A percentile compares a stretch with the other conserved stretches of the same genome.
Conservation (phyloP, 805 yeast species). For the Zygosaccharomyces bailii region DNA sequence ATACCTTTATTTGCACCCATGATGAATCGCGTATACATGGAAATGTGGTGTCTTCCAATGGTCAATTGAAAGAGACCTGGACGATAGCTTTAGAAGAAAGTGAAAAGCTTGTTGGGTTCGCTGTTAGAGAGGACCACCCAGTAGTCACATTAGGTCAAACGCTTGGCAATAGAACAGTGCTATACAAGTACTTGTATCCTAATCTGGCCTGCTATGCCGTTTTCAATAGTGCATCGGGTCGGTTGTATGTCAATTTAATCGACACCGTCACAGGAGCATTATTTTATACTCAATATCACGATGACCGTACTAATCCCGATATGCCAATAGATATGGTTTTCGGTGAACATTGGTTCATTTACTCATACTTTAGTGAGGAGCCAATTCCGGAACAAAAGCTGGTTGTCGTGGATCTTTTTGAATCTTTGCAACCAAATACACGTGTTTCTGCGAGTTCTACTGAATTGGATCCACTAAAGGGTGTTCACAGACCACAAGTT, state of each 20-base stretch:
- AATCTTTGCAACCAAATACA: slow-evolving; percentile 53
- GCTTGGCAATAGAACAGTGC: slow-evolving; percentile 63
- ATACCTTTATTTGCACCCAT: slow-evolving; percentile 23
- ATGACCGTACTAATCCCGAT: slow-evolving; percentile 41
- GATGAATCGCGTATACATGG: slow-evolving; percentile 25
- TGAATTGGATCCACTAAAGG: slow-evolving; percentile 18
- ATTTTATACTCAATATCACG: slow-evolving; percentile 44
- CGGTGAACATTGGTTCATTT: slow-evolving; percentile 83
- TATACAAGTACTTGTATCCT: slow-evolving; percentile 82
- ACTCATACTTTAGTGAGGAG: slow-evolving; percentile 52
- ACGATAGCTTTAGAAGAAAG: slow-evolving; percentile 27
- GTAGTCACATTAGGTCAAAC: slow-evolving; percentile 65
- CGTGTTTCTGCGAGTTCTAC: slow-evolving; percentile 32
- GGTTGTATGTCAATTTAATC: slow-evolving; percentile 50
- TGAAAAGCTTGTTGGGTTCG: slow-evolving; percentile 42
- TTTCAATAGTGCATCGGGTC: slow-evolving; percentile 27
- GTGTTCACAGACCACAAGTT: slow-evolving; percentile 45
- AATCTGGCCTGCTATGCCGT: slow-evolving; percentile 55
- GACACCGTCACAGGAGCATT: slow-evolving; percentile 70
- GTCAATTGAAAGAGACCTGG: slow-evolving; percentile 39
- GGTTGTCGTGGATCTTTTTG: slow-evolving; percentile 75
- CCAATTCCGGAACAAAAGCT: slow-evolving; percentile 56
- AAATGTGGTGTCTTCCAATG: slow-evolving; percentile 24
- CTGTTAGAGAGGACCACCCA: slow-evolving; percentile 39
- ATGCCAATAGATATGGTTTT: slow-evolving; percentile 49